These are phyloP conservation scores for Novymonas esmeraldas DNA, from an alignment of 208 protist species.

Conservation along the genomic window DNA sequence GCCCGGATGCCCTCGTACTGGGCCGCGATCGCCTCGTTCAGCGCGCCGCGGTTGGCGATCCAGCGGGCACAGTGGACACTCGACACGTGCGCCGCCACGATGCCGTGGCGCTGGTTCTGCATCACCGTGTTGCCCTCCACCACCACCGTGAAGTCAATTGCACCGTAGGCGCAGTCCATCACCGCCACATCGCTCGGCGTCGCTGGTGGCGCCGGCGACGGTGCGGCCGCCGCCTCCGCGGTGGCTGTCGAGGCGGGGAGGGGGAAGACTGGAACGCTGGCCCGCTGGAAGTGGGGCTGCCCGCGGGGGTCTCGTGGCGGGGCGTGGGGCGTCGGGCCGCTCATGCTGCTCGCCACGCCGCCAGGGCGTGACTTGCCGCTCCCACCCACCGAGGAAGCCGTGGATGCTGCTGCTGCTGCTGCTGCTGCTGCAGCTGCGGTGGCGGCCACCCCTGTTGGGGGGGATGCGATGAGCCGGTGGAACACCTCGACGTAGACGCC, in stretches of 20 bases:
- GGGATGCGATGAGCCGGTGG: conserved; percentile 31
- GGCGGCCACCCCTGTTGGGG: background rate
- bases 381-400: background rate
- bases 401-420: background rate
- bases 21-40: conserved; percentile 39
- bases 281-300: background rate
- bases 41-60: conserved; percentile 27
- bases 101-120: conserved; percentile 48
- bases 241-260: background rate
- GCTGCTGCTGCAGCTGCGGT: background rate
- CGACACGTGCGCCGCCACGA: conserved; percentile 74
- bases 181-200: conserved; percentile 3
- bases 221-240: background rate
- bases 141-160: conserved; percentile 36
- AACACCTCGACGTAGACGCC: conserved; percentile 52
- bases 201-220: background rate
- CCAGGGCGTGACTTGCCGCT: no score
- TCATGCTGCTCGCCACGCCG: background rate
- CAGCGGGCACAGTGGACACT: conserved; percentile 45
- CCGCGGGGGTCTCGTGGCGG: background rate
- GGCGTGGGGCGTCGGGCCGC: background rate
- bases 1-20: conserved; percentile 51
- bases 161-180: conserved; percentile 14
- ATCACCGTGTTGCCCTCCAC: conserved; percentile 71
- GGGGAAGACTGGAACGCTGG: background rate